phyloP scores from a whole-genome alignment of 1,139 yeast species.

The Arxiozyma telluris region DNA sequence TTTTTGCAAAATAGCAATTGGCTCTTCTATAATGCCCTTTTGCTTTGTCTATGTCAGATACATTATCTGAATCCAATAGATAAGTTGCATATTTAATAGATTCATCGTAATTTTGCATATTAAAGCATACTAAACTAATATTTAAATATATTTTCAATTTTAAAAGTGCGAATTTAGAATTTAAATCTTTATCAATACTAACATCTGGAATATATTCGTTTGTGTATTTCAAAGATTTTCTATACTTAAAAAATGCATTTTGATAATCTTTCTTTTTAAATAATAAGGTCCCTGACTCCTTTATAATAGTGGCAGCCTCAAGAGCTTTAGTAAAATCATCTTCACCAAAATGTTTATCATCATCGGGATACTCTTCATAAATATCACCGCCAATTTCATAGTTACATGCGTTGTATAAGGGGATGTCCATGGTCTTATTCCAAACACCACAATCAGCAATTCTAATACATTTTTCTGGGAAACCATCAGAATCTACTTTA shows the following conservation, averaged over 20 bases:
- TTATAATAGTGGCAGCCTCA: slow-evolving; percentile 45
- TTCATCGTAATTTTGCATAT: slow-evolving; percentile 38
- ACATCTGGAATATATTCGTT: slow-evolving; percentile 65
- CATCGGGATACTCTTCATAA: slow-evolving; percentile 70
- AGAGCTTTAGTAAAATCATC: slow-evolving; percentile 48
- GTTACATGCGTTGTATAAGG: slow-evolving; percentile 54
- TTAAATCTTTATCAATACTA: slow-evolving; percentile 52
- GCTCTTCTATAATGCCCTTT: slow-evolving; percentile 60
- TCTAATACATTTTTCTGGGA: slow-evolving; percentile 37
- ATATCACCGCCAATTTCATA: slow-evolving; percentile 56
- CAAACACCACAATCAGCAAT: slow-evolving; percentile 62
- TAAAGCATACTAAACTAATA: slow-evolving; percentile 44
- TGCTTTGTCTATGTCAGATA: slow-evolving; percentile 41
- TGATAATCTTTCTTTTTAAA: slow-evolving; percentile 44
- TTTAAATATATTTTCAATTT: slow-evolving; percentile 58
- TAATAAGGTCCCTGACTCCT: slow-evolving; percentile 55
- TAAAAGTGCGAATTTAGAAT: slow-evolving; percentile 41
- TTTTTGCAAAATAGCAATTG: slow-evolving; percentile 37
- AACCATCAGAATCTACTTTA: slow-evolving; percentile 40
- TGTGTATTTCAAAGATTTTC: slow-evolving; percentile 54
- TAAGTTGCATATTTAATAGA: slow-evolving; percentile 47
- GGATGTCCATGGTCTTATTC: slow-evolving; percentile 44
- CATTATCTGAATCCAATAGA: slow-evolving; percentile 42
- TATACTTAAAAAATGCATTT: slow-evolving; percentile 52
- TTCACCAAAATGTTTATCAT: slow-evolving; percentile 48